A percentile compares a stretch with the other conserved stretches of the same genome.
Evolutionary conservation across 306 rosid species (phyloP).

Genomic region (Argentina anserina): DNA sequence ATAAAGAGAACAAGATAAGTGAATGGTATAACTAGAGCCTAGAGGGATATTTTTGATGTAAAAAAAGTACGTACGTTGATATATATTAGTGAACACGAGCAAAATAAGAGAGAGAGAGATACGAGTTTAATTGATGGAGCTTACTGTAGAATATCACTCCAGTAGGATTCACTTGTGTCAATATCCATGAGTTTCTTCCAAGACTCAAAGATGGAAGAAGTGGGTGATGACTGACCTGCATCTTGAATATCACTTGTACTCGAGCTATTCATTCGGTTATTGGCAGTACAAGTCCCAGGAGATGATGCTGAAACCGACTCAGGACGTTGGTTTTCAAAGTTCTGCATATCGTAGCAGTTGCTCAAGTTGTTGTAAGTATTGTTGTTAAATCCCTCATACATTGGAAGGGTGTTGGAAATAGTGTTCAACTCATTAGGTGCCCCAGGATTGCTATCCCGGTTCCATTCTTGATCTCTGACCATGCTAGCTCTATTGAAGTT

Average conservation of each 20-base stretch:
- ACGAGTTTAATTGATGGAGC: conserved; percentile 16
- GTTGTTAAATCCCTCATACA: conserved; percentile 5
- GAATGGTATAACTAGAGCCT: not conserved
- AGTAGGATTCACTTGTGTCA: conserved; percentile 51
- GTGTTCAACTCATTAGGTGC: conserved; percentile 19
- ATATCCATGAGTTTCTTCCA: conserved; percentile 72
- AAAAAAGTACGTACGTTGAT: not conserved
- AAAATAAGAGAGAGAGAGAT: not conserved
- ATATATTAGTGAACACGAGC: not conserved
- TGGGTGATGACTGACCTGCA: conserved; percentile 31
- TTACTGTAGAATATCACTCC: conserved; percentile 83
- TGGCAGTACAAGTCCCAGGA: conserved; percentile 21
- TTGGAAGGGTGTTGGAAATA: conserved; percentile 31
- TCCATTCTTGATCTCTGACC: conserved; percentile 2
- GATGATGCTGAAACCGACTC: conserved; percentile 38
- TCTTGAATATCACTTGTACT: conserved; percentile 10
- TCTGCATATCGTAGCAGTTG: conserved; percentile 25
- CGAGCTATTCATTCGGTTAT: conserved; percentile 35
- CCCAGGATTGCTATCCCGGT: not conserved
- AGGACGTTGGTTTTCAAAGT: conserved; percentile 28
- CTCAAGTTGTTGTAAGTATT: conserved; percentile 21
- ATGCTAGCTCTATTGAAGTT: conserved; percentile 1
- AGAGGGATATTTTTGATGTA: not conserved
- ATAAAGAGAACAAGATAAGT: not conserved
- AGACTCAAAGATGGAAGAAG: conserved; percentile 44